Base-by-base conservation (phyloP, 345 rosid genomes). In the Melastoma malabathricum region DNA sequence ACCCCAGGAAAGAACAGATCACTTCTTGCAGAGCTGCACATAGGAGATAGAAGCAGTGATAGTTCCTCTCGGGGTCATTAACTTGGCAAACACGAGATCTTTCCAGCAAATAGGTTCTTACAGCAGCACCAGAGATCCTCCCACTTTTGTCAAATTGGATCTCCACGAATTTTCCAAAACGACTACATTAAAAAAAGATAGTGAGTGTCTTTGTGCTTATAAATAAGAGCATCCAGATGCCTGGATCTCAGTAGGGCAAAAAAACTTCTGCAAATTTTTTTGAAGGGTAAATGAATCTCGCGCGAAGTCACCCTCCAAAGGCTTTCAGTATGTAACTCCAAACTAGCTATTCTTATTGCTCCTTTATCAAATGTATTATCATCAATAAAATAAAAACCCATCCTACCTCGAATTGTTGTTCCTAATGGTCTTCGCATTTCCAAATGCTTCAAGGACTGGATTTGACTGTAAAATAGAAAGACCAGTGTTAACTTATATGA, bases 391-490 rank as follows among this genome's bases (percentile, higher is more conserved):
- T 5, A 9, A 22, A 22, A 22, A 2, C 4, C 27, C 44, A 2
- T 48, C 64, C 62, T 68, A 87, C 98, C 98, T 92, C 57, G 98
- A 92, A 73, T 92, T 92, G 75, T 92, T 92, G 63, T 92, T 92
- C 75, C 98, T 80, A 29, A 92, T 93, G 63, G 98, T 92, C 67
- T 92, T 92, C 15, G 98, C 98, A 65, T 93, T 93, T 23, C 99
- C 99, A 78, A 93, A 93, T 61, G 99, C 95, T 88, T 93, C 99
- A 68, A 93, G 99, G 70, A 93, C 99, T 38, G 99, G 99, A 77
- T 93, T 93, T 52, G 99, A 93, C 99, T 93, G 84, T 57, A 50
- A 56, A 51, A 55, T 63, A 57, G 56, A 48, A 66, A 62, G 43
- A 63, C 66, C 47, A 65, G 59, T 65, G 59, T 58, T 18, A 51